Evolutionary conservation across 768 basidiomycete species (phyloP), one percentile per base, ranked within the genome.

Genomic region (Lyophyllum atratum): DNA sequence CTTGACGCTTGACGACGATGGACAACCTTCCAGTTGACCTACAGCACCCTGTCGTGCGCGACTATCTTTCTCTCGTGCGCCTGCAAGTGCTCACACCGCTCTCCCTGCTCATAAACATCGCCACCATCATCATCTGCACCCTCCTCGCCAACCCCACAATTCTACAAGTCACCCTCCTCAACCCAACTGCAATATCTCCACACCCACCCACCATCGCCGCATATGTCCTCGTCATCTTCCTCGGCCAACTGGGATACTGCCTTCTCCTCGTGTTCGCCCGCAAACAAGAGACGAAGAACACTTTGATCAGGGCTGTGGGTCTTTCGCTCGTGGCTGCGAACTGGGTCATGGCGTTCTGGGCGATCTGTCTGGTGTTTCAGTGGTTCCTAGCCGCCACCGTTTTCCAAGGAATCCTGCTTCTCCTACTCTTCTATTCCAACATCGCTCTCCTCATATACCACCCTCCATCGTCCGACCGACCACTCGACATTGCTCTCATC

Each of bases 21-120:
- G 82, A 82, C 29, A 63, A 74, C 1, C 71, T 87, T 0, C 86
- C 86, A 0, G 56, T 88, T 14, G 87, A 89, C 70, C 74, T 78
- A 31, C 75, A 75, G 2, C 80, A 85, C 60, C 87, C 89, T 0
- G 82, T 80, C 2, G 79, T 91, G 10, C 77, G 77, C 37, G 85
- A 91, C 2, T 89, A 86, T 67, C 75, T 91, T 39, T 72, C 86
- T 2, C 85, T 92, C 10, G 75, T 87, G 8, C 73, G 90, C 46
- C 80, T 97, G 4, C 94, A 97, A 68, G 91, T 96, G 21, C 74
- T 95, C 45, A 93, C 93, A 0, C 94, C 94, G 0, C 76, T 96
- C 1, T 89, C 90, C 1, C 78, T 96, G 9, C 79, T 94, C 61
- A 83, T 95, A 55, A 90, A 90, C 66, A 85, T 95, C 42, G 89